Conservation (phyloP, 805 yeast genomes). For the Metschnikowia lochheadii region DNA sequence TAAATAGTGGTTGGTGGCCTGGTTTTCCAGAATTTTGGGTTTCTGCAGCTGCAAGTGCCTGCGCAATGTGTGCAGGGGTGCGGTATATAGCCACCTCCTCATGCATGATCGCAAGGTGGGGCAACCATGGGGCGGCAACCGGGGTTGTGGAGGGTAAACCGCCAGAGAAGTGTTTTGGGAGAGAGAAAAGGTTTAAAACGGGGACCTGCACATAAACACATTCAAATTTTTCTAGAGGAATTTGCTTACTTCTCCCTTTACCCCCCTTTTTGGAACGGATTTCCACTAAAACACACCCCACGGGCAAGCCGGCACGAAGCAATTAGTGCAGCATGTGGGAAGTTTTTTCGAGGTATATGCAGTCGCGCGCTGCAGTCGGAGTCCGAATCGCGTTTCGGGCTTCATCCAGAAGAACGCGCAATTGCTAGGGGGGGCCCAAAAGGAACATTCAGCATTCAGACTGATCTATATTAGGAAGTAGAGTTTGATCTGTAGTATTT, state of each 20-base stretch:
- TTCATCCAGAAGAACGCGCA: not conserved
- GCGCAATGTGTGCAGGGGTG: not conserved
- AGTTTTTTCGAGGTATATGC: not conserved
- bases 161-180: not conserved
- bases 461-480: too few species aligned
- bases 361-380: not conserved
- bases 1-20: constrained; percentile 1
- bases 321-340: not conserved
- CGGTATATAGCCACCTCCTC: not conserved
- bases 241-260: too few species aligned
- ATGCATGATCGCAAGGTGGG: constrained; percentile 4
- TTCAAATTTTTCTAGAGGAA: too few species aligned
- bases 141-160: not conserved
- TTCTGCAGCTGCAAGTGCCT: not conserved
- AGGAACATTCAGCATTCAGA: too few species aligned
- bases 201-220: not conserved
- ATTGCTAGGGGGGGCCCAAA: not conserved
- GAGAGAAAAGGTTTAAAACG: not conserved
- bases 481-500: too few species aligned
- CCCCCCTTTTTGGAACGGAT: too few species aligned
- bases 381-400: not conserved
- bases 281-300: not conserved
- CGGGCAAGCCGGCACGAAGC: not conserved
- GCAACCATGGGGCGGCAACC: constrained; percentile 2
- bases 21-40: constrained; percentile 2